Percentiles rank a stretch among this genome's conserved stretches.
These are phyloP conservation scores for Protomyces arabidopsidicola DNA, from an alignment of 1,139 yeast genomes.

Conservation along the genomic window DNA sequence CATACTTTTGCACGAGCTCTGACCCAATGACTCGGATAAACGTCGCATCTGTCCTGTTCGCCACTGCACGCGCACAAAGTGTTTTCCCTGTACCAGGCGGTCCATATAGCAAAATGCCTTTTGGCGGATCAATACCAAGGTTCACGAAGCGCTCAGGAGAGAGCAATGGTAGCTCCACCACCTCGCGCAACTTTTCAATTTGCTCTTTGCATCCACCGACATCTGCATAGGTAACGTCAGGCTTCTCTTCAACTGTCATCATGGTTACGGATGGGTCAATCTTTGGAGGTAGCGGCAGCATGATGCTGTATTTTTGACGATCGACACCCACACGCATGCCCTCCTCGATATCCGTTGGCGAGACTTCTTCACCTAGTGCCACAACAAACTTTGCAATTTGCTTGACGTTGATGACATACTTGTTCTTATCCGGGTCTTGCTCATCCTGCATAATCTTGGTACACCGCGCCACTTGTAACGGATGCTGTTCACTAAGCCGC, in stretches of 20 bases:
- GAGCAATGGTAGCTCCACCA: constrained; percentile 87
- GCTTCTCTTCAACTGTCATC: constrained; percentile 99
- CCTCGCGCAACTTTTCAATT: constrained; percentile 93
- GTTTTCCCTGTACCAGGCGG: constrained; percentile 99
- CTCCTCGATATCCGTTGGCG: constrained; percentile 98
- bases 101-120: constrained; percentile 90
- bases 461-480: constrained; percentile 96
- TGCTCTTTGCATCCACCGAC: constrained; percentile 98
- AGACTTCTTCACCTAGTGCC: constrained; percentile 90
- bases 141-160: constrained; percentile 95
- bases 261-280: constrained; percentile 98
- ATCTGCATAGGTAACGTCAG: constrained; percentile 76
- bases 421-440: constrained; percentile 67
- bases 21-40: constrained; percentile 97
- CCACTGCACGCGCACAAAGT: constrained; percentile 95
- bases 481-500: constrained; percentile 87
- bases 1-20: constrained; percentile 94
- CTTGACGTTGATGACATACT: constrained; percentile 92
- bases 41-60: constrained; percentile 97
- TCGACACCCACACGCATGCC: constrained; percentile 99
- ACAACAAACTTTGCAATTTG: constrained; percentile 96
- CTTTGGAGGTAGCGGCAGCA: constrained; percentile 93
- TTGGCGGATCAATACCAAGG: constrained; percentile 96
- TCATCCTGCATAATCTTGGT: constrained; percentile 80
- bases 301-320: constrained; percentile 92